These are phyloP conservation scores for Sedum album DNA, from an alignment of 164 flowering plant genomes.

Conservation along the genomic window DNA sequence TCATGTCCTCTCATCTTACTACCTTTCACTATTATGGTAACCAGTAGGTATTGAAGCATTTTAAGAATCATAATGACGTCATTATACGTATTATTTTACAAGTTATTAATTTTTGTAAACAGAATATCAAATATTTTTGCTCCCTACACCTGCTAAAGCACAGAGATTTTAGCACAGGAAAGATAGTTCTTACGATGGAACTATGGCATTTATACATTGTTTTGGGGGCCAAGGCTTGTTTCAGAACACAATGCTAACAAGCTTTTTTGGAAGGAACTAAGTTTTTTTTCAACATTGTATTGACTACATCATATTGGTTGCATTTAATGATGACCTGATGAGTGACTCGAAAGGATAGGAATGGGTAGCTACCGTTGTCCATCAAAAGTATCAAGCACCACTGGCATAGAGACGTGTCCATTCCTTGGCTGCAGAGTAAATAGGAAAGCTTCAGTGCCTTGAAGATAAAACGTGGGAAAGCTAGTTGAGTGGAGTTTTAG, in stretches of 20 bases:
- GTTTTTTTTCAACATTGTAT: neutral
- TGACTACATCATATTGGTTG: neutral
- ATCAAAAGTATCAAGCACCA: neutral
- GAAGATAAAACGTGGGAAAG: neutral
- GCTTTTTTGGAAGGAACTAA: neutral
- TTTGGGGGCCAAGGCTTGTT: neutral
- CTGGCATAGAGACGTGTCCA: slow-evolving; percentile 5
- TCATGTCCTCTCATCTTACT: too few relatives aligned
- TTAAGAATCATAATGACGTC: too few relatives aligned
- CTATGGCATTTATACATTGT: neutral
- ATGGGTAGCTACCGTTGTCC: neutral
- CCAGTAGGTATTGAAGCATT: too few relatives aligned
- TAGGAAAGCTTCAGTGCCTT: neutral
- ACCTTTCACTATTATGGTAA: slow-evolving; percentile 25
- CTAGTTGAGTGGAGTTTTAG: neutral
- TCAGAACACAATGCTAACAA: neutral
- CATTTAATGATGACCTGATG: neutral
- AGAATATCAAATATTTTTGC: too few relatives aligned
- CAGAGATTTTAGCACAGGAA: neutral
- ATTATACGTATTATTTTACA: too few relatives aligned
- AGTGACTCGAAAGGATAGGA: neutral
- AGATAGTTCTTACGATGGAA: neutral
- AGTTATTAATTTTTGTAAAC: too few relatives aligned
- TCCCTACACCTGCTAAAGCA: neutral
- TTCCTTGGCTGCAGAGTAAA: neutral